A percentile compares a stretch with the other conserved stretches of the same genome.
These are phyloP conservation scores for Serendipita vermifera DNA, from an alignment of 768 basidiomycete genomes.

Conservation along the genomic window DNA sequence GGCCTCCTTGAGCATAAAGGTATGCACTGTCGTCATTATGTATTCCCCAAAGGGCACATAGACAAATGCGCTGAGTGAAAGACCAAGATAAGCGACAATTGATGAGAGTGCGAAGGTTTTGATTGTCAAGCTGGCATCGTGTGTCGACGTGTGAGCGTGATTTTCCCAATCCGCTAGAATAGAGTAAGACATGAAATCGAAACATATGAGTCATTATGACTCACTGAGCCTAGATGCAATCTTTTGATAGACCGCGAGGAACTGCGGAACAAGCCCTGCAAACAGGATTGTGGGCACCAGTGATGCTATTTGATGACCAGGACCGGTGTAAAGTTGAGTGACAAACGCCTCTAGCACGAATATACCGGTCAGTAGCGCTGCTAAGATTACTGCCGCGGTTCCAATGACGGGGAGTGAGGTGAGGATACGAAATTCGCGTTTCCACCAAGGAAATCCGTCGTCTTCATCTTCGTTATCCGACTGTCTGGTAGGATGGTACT, in stretches of 20 bases:
- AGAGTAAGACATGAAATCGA: not conserved
- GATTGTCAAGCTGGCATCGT: conserved; percentile 67
- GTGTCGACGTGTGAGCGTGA: conserved; percentile 64
- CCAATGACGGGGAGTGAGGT: conserved; percentile 61
- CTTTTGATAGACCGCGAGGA: conserved; percentile 59
- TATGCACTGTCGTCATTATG: conserved; percentile 49
- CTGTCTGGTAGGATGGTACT: conserved; percentile 9
- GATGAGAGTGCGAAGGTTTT: conserved; percentile 85
- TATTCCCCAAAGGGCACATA: conserved; percentile 89
- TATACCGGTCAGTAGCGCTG: conserved; percentile 60
- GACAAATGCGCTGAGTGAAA: conserved; percentile 88
- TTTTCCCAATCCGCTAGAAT: conserved; percentile 69
- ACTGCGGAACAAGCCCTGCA: conserved; percentile 61
- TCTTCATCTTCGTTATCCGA: conserved; percentile 16
- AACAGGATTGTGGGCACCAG: conserved; percentile 79
- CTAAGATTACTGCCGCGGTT: conserved; percentile 56
- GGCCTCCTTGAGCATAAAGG: conserved; percentile 15
- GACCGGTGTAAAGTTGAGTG: conserved; percentile 75
- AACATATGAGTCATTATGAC: not conserved
- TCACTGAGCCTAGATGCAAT: conserved; percentile 48
- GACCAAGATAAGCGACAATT: conserved; percentile 80
- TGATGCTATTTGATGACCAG: conserved; percentile 58
- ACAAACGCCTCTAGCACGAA: conserved; percentile 88
- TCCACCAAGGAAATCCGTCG: conserved; percentile 50
- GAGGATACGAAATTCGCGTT: conserved; percentile 51